A percentile compares a stretch with the other conserved stretches of the same genome.
Evolutionary conservation across 108 stramenopile genomes (phyloP).

Genomic region (Chaetoceros muelleri): DNA sequence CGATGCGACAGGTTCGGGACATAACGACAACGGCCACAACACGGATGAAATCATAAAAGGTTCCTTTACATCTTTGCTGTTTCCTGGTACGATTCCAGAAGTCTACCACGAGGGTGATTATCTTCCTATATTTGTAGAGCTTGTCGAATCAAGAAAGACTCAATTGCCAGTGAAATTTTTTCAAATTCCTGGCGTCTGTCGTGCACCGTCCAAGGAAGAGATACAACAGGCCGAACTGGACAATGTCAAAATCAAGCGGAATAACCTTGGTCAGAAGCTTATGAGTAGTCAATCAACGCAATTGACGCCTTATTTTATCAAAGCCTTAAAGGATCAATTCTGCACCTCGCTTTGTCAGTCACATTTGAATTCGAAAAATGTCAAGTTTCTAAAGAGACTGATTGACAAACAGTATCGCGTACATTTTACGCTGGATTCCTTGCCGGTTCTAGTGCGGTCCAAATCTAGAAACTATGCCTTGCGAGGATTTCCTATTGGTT

Average conservation of each 20-base stretch:
- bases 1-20: too few relatives aligned
- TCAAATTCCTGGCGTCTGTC: slow-evolving; percentile 54
- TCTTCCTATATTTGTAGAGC: slow-evolving; percentile 59
- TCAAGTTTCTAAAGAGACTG: slow-evolving; percentile 59
- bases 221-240: background rate
- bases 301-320: slow-evolving; percentile 30
- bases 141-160: slow-evolving; percentile 66
- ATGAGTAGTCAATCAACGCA: slow-evolving; percentile 22
- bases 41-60: too few relatives aligned
- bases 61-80: slow-evolving; percentile 58
- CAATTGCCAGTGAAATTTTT: slow-evolving; percentile 87
- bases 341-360: slow-evolving; percentile 55
- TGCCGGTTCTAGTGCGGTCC: slow-evolving; percentile 63
- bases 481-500: slow-evolving; percentile 78
- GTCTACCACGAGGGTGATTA: slow-evolving; percentile 41
- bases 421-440: slow-evolving; percentile 76
- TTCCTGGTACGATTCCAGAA: slow-evolving; percentile 70
- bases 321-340: slow-evolving; percentile 23
- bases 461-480: slow-evolving; percentile 54
- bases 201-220: background rate
- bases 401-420: slow-evolving; percentile 91
- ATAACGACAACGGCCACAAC: too few relatives aligned
- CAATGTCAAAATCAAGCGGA: slow-evolving; percentile 9
- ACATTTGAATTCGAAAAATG: slow-evolving; percentile 34
- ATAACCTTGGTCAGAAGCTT: slow-evolving; percentile 26